A percentile compares a stretch with the other conserved stretches of the same genome.
Evolutionary conservation across 2,329 filamentous ascomycete genomes (phyloP).

Genomic region (Aspergillus ochraceus): DNA sequence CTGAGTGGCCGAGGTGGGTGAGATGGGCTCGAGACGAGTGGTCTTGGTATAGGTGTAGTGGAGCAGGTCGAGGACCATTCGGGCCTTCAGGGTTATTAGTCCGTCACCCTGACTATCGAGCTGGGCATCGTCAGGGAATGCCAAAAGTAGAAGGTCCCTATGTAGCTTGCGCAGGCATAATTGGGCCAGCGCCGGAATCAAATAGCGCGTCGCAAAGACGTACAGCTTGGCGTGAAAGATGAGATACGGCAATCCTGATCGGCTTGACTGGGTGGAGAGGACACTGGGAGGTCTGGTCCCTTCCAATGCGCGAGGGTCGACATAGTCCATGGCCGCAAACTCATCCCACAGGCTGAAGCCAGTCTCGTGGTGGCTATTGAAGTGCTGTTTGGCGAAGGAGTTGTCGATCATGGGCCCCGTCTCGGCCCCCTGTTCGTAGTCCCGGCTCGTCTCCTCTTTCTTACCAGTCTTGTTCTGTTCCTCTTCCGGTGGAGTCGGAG

Average conservation of each 20-base stretch:
- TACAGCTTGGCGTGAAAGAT: conserved; percentile 47
- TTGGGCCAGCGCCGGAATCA: conserved; percentile 41
- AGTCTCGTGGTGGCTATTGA: conserved; percentile 27
- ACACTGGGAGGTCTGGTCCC: conserved; percentile 10
- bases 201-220: conserved; percentile 43
- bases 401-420: conserved; percentile 31
- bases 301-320: conserved; percentile 23
- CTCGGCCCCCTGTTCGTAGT: not conserved
- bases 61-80: conserved; percentile 39
- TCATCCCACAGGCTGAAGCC: conserved; percentile 41
- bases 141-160: conserved; percentile 34
- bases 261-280: conserved; percentile 10
- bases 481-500: conserved; percentile 9
- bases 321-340: conserved; percentile 37
- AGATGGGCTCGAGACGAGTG: conserved; percentile 40
- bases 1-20: conserved; percentile 34
- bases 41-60: conserved; percentile 42
- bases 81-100: conserved; percentile 29
- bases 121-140: conserved; percentile 22
- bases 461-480: not conserved
- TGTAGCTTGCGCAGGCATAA: conserved; percentile 43
- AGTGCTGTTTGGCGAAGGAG: conserved; percentile 37
- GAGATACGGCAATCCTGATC: conserved; percentile 36
- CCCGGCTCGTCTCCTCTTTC: not conserved
- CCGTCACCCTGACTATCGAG: conserved; percentile 20